Percentiles rank a stretch among this genome's conserved stretches.
These are phyloP conservation scores for Agrocybe pediades DNA, from an alignment of 768 basidiomycete species.

Conservation along the genomic window DNA sequence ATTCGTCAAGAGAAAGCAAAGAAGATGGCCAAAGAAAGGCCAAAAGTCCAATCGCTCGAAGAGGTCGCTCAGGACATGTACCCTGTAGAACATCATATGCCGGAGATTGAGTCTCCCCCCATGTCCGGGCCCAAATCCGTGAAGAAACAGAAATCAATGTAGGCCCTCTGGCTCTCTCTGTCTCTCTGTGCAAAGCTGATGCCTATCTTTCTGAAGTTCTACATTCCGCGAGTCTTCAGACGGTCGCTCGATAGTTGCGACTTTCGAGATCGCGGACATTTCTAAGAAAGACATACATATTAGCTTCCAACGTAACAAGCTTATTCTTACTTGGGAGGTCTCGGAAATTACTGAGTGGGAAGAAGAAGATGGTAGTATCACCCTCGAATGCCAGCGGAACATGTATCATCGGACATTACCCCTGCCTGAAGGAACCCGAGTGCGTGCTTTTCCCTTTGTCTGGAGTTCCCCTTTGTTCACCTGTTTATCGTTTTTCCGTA, in stretches of 20 bases:
- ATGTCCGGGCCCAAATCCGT: constrained; percentile 41
- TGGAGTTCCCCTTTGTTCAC: background rate
- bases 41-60: constrained; percentile 73
- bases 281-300: constrained; percentile 77
- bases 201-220: constrained; percentile 43
- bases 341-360: constrained; percentile 61
- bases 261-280: constrained; percentile 70
- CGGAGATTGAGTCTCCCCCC: constrained; percentile 38
- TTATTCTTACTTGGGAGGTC: constrained; percentile 69
- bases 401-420: constrained; percentile 69
- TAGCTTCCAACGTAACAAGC: constrained; percentile 62
- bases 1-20: constrained; percentile 66
- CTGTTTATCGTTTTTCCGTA: background rate
- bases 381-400: constrained; percentile 65
- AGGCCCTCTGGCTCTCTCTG: constrained; percentile 12
- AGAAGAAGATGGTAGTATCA: constrained; percentile 58
- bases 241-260: constrained; percentile 68
- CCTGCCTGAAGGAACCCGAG: constrained; percentile 73
- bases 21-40: constrained; percentile 66
- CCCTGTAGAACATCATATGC: constrained; percentile 33
- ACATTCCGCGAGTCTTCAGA: constrained; percentile 72
- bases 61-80: constrained; percentile 38
- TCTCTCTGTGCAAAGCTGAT: constrained; percentile 11
- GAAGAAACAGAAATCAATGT: constrained; percentile 69
- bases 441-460: constrained; percentile 29